These are phyloP conservation scores for Hanseniaspora nectarophila DNA, from an alignment of 805 yeast species.

Conservation along the genomic window DNA sequence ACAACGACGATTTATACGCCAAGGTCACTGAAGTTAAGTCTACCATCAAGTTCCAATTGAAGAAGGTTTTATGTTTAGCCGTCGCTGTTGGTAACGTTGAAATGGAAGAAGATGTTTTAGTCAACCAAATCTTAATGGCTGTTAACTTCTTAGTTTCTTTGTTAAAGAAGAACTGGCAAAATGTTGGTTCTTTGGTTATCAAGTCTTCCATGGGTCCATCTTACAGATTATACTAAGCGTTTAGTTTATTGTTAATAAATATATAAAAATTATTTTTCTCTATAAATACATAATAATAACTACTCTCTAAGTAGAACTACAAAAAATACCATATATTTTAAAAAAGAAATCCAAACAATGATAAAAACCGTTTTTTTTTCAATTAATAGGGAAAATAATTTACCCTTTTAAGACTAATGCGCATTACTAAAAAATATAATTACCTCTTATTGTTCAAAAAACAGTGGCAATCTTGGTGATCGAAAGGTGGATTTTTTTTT, in stretches of 20 bases:
- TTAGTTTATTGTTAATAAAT: neutral
- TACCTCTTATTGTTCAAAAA: too few species aligned
- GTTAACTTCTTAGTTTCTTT: constrained; percentile 97
- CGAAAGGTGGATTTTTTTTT: neutral
- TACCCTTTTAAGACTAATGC: too few species aligned
- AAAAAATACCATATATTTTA: too few species aligned
- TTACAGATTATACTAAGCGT: constrained; percentile 89
- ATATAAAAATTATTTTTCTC: neutral
- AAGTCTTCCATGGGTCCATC: constrained; percentile 99
- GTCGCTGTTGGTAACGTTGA: constrained; percentile 99
- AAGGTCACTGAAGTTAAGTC: constrained; percentile 97
- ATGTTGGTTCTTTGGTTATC: constrained; percentile 97
- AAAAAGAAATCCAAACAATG: too few species aligned
- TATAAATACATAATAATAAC: neutral
- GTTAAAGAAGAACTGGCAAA: constrained; percentile 99
- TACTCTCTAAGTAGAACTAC: neutral
- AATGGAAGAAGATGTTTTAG: constrained; percentile 93
- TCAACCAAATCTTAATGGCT: constrained; percentile 96
- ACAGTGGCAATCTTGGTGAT: neutral
- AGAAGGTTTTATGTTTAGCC: constrained; percentile 98
- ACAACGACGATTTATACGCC: constrained; percentile 91
- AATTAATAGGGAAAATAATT: too few species aligned
- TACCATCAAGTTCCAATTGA: constrained; percentile 99
- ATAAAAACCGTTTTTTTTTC: too few species aligned
- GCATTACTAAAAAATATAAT: too few species aligned